Base-by-base conservation (phyloP, 495 filamentous ascomycete genomes). In the Aspergillus biplanus region DNA sequence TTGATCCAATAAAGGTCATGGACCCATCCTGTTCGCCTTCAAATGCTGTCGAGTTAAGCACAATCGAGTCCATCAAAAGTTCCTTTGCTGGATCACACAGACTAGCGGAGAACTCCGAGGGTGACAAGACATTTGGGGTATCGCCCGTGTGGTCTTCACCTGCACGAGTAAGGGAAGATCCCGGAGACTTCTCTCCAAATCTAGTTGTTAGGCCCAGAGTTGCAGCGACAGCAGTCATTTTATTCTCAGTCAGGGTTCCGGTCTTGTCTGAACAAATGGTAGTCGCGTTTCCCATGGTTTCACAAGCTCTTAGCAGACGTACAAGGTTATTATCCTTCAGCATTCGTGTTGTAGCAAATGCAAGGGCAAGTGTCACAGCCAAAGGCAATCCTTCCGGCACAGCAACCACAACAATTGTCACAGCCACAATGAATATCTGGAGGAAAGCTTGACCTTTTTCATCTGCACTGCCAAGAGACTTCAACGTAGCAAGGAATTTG, bases 201-300 rank as follows among this genome's bases (percentile, higher is more conserved):
- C 86, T 84, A 39, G 86, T 83, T 32, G 76, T 83, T 3, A 82
- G 89, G 27, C 91, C 90, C 33, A 96, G 65, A 7, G 90, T 91
- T 4, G 87, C 92, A 32, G 91, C 87, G 58, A 96, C 91, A 8
- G 92, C 89, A 37, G 86, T 88, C 92, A 97, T 97, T 78, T 91
- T 92, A 69, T 97, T 97, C 73, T 93, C 88, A 0, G 92, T 95
- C n/a, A 98, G 80, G 3, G 94, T 98, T 59, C 94, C 94, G 0
- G 94, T 98, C 74, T 98, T 98, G 78, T 98, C 94, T 4, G 93
- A 97, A 76, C 94, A 98, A 53, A 98, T 91, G 2, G 92, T 94
- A 0, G 93, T 97, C 5, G 94, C 94, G 74, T 97, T 97, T 27
- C 94, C 94, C 94, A 98, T 98, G n/a, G 94, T 96, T 74, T 98